Percentiles rank a stretch among this genome's conserved stretches.
Conservation (phyloP, 305 asterid genomes). For the Solanum hybrid region DNA sequence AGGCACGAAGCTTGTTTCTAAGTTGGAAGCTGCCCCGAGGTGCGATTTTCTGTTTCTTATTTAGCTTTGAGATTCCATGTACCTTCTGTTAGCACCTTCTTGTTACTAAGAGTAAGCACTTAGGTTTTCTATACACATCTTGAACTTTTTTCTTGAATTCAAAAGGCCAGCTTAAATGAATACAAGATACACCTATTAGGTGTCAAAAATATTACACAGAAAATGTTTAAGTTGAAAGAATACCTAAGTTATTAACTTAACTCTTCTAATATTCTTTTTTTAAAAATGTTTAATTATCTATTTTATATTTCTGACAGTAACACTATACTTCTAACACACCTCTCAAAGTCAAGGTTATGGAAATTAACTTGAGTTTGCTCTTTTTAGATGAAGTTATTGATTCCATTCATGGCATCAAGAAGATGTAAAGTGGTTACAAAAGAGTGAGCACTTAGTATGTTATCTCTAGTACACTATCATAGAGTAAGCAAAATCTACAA, state of each 20-base stretch:
- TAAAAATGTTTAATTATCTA: background rate
- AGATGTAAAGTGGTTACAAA: background rate
- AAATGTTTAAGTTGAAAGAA: background rate
- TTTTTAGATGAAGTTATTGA: background rate
- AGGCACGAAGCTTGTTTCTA: constrained; percentile 86
- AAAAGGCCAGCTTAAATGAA: background rate
- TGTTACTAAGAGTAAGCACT: background rate
- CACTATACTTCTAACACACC: background rate
- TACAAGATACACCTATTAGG: background rate
- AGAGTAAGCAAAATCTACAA: background rate
- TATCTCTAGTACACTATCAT: background rate
- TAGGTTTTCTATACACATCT: background rate
- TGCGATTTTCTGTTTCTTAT: constrained; percentile 11
- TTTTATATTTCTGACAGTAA: background rate
- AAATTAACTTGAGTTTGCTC: background rate
- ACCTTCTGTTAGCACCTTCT: background rate
- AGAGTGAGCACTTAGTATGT: background rate
- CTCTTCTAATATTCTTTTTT: background rate
- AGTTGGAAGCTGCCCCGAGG: constrained; percentile 97
- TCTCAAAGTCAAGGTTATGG: background rate
- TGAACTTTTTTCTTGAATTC: background rate
- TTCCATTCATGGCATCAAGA: background rate
- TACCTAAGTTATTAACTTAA: background rate
- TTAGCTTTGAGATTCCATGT: background rate
- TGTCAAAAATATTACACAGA: background rate